phyloP scores from a whole-genome alignment of 441 rosid genomes.

The Geranium incanum region DNA sequence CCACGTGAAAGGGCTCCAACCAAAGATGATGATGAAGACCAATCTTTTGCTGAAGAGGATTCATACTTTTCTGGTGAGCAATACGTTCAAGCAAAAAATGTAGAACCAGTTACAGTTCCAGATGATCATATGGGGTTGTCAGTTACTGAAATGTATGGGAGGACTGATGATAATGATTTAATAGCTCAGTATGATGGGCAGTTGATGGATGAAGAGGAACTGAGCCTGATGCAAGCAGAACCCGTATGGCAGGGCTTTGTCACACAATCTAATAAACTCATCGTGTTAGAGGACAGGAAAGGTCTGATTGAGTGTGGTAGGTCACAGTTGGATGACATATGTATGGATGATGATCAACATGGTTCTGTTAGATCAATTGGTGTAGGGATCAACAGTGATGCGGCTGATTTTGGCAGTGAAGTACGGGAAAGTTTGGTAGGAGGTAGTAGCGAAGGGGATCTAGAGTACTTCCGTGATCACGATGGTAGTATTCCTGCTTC shows the following conservation, averaged over 20 bases:
- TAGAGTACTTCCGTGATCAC: conserved; percentile 55
- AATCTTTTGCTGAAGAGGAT: conserved; percentile 87
- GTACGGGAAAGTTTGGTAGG: conserved; percentile 74
- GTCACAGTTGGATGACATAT: conserved; percentile 48
- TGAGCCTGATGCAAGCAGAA: conserved; percentile 60
- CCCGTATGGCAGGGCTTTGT: conserved; percentile 98
- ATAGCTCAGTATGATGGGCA: conserved; percentile 71
- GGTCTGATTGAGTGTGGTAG: conserved; percentile 39
- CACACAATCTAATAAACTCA: conserved; percentile 62
- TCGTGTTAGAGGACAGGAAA: conserved; percentile 55
- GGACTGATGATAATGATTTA: conserved; percentile 50
- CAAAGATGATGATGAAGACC: conserved; percentile 79
- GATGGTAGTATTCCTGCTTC: conserved; percentile 43
- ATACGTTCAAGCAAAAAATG: conserved; percentile 52
- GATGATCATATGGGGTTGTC: conserved; percentile 63
- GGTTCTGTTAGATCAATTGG: conserved; percentile 94
- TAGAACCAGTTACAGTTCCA: conserved; percentile 50
- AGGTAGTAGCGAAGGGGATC: conserved; percentile 78
- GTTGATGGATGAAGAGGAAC: conserved; percentile 76
- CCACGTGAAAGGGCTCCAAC: conserved; percentile 53
- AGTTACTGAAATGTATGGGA: conserved; percentile 52
- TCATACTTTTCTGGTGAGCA: conserved; percentile 83
- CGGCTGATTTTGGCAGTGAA: conserved; percentile 83
- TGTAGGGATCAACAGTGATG: conserved; percentile 83
- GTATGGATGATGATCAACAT: conserved; percentile 73